These are phyloP conservation scores for Cladosporium phlei DNA, from an alignment of 2,329 filamentous ascomycete genomes.

Conservation along the genomic window DNA sequence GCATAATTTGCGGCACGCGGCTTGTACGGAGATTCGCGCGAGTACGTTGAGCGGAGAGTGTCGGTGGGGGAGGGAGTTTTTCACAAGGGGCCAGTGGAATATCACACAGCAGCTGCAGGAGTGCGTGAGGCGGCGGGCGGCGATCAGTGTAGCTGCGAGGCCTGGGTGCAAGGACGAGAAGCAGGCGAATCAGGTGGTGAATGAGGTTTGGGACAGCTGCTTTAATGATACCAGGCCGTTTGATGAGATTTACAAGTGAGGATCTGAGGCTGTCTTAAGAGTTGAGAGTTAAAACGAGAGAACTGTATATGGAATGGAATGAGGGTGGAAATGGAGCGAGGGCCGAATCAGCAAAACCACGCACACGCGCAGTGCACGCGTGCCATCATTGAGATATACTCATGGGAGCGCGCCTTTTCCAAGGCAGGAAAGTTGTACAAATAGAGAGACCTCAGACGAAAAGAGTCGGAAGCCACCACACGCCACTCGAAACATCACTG, in stretches of 20 bases:
- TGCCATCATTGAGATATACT: too few relatives aligned
- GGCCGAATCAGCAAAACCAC: too few relatives aligned
- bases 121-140: constrained; percentile 78
- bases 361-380: too few relatives aligned
- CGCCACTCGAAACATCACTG: too few relatives aligned
- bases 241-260: constrained; percentile 84
- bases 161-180: constrained; percentile 79
- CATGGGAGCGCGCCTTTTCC: too few relatives aligned
- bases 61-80: constrained; percentile 80
- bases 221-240: constrained; percentile 92
- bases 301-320: too few relatives aligned
- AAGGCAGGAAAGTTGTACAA: too few relatives aligned
- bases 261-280: background rate
- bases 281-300: background rate
- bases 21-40: constrained; percentile 94
- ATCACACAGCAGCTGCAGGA: constrained; percentile 90
- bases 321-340: too few relatives aligned
- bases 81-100: constrained; percentile 78
- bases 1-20: constrained; percentile 74
- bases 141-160: constrained; percentile 71
- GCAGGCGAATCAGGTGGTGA: constrained; percentile 81
- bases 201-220: constrained; percentile 98
- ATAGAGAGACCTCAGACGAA: too few relatives aligned
- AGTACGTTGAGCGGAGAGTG: constrained; percentile 92
- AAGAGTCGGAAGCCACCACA: too few relatives aligned